Evolutionary conservation across 1,284 basidiomycete genomes (phyloP), one percentile per base, ranked within the genome.

Genomic region (Somion occarium): DNA sequence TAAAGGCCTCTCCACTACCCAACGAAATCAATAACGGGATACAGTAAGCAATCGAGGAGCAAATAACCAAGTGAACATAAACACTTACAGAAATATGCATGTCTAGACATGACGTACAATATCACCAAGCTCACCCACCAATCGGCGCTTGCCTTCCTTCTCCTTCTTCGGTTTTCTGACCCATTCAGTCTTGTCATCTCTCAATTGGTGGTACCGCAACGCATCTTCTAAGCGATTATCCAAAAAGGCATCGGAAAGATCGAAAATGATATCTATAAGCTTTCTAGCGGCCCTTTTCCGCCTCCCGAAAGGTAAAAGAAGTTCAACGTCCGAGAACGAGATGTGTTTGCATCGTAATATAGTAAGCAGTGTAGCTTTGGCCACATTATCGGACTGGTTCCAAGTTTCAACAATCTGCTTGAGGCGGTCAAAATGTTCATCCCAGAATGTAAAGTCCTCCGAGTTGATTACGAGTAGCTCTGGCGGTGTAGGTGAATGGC

Each of bases 391-490:
- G 20, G 46, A 69, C 19, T 62, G 68, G 45, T 71, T 60, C 85
- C 85, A 88, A 11, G 65, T 65, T 42, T 68, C 66, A 4, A 83
- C 70, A 23, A 85, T 65, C 22, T 73, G 70, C 56, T 73, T 56
- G 46, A 89, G 65, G 19, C 77, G 69, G n/a, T 69, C 63, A 61
- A 87, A 90, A 61, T 91, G 85, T 42, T 75, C 74, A 46, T 76
- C 76, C 88, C 88, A 90, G 5, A 88, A 69, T 1, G 87, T 88
- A 59, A 90, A 91, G 0, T 67, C 72, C 59, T 88, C 80, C 26
- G 86, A 86, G 61, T 88, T 89, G 59, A 91, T 79, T 7, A 89
- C 78, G 39, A 85, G 60, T 71, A 82, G 59, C 59, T 66, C 60
- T 41, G 79, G 76, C 18, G 13, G 27, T 9, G 20, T 18, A n/a